Conservation (phyloP, 169 alveolate species). For the Amoebophrya sp. region DNA sequence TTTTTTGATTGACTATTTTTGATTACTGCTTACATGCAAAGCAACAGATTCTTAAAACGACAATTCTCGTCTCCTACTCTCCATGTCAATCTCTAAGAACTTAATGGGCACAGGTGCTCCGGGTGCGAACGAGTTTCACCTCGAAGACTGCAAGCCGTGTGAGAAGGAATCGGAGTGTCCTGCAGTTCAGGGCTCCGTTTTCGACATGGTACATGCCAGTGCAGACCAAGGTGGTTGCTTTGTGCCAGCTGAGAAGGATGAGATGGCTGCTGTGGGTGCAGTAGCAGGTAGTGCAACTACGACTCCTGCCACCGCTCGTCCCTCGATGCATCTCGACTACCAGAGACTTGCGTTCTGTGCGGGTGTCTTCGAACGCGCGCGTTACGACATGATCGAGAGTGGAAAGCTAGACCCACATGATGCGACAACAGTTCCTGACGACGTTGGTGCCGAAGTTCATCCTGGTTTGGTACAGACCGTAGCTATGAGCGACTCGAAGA, state of each 20-base stretch:
- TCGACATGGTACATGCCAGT: neutral
- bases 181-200: neutral
- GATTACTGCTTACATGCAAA: too few relatives aligned
- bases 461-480: too few relatives aligned
- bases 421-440: neutral
- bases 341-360: conserved; percentile 16
- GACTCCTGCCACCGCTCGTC: neutral
- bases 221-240: conserved; percentile 9
- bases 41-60: too few relatives aligned
- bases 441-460: neutral
- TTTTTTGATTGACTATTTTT: too few relatives aligned
- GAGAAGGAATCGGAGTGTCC: too few relatives aligned
- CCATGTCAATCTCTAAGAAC: too few relatives aligned
- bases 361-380: conserved; percentile 17
- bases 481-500: too few relatives aligned
- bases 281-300: too few relatives aligned
- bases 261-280: too few relatives aligned
- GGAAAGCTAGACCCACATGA: neutral
- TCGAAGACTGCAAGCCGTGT: neutral
- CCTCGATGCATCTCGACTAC: neutral
- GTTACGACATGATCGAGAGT: neutral
- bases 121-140: neutral
- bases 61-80: too few relatives aligned
- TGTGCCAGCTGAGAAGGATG: too few relatives aligned
- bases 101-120: neutral